These are phyloP conservation scores for Coniferiporia weirii DNA, from an alignment of 1,284 basidiomycete genomes.

Conservation along the genomic window DNA sequence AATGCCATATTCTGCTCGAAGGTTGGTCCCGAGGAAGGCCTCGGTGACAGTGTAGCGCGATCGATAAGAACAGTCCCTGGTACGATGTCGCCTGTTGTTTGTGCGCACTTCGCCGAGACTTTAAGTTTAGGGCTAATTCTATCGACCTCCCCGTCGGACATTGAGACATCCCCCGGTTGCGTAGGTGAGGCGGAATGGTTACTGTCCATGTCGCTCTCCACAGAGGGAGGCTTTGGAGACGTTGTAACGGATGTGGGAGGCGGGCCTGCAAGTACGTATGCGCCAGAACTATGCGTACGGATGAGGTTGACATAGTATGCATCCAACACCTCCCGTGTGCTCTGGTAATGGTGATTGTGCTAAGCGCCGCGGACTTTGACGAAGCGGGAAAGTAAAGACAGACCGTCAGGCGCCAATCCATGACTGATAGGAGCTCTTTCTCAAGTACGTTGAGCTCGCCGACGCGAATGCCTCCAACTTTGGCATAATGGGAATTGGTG, in stretches of 20 bases:
- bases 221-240: constrained; percentile 21
- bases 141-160: constrained; percentile 16
- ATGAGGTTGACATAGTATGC: constrained; percentile 83
- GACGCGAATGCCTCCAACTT: constrained; percentile 88
- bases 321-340: constrained; percentile 73
- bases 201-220: constrained; percentile 58
- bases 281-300: constrained; percentile 61
- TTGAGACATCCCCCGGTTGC: constrained; percentile 37
- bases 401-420: constrained; percentile 91
- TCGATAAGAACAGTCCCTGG: constrained; percentile 44
- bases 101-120: background rate
- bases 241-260: constrained; percentile 32
- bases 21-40: constrained; percentile 51
- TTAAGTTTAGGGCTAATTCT: background rate
- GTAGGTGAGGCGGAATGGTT: constrained; percentile 46
- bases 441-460: constrained; percentile 89
- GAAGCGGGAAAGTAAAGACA: constrained; percentile 35
- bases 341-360: constrained; percentile 37
- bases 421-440: constrained; percentile 83
- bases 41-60: constrained; percentile 42
- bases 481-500: constrained; percentile 88
- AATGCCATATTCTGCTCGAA: constrained; percentile 80
- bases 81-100: background rate
- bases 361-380: constrained; percentile 17
- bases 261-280: constrained; percentile 50